Base-by-base conservation (phyloP, 306 rosid genomes). In the Spatholobus suberectus region DNA sequence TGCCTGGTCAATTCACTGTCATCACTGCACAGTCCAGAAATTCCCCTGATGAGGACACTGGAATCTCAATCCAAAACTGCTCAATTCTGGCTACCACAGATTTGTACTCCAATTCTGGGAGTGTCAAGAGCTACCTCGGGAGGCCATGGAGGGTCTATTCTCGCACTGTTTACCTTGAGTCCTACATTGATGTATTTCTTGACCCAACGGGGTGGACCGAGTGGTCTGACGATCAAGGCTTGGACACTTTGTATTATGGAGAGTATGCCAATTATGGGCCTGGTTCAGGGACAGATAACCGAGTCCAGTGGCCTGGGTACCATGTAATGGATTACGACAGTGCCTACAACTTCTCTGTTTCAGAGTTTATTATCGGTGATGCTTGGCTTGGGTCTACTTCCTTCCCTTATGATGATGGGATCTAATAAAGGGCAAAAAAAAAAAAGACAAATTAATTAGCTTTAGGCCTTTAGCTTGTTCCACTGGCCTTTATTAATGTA, bases 1-100 rank as follows among this genome's bases (percentile, higher is more conserved):
- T 92, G 38, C 87, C 77, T 1, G 85, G 90, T 46, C 98, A 94
- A 47, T 87, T 70, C 91, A 90, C 89, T 4, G 93, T 89, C 34
- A 78, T 87, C 15, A 94, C 98, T 0, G 97, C 98, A 8, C 98
- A 94, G 10, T 66, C 98, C 0, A 84, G 98, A 27, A 92, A 92
- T 29, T 82, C 81, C 12, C 74, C 55, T 1, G 92, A 94, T 71
- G 92, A 92, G 78, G 79, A 85, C 75, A 94, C 97, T 0, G 98
- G 98, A 5, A 89, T 92, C 65, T 94, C 98, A n/a, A 76, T 94
- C 21, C 97, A 90, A 57, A 94, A 92, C 70, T 91, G 98, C 21
- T 86, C 98, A 8, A 73, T 94, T 62, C 6, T 90, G 21, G 90
- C 97, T 5, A 40, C 87, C 5, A 81, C 84, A 18, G 94, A 88